phyloP scores from a whole-genome alignment of 345 rosid genomes.

The Citrus cavaleriei region DNA sequence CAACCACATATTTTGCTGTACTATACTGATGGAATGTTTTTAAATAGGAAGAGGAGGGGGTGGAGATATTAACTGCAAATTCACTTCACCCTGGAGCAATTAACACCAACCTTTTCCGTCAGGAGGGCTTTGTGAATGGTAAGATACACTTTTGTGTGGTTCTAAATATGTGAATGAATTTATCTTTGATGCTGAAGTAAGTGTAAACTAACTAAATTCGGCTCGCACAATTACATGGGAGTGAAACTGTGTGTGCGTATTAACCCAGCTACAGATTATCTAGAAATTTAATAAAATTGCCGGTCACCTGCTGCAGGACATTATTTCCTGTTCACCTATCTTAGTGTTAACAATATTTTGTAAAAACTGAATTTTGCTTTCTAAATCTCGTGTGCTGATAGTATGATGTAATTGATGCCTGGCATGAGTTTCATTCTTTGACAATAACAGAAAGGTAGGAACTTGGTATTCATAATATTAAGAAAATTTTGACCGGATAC shows the following conservation, averaged over 20 bases:
- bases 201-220: neutral
- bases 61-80: conserved; percentile 50
- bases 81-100: conserved; percentile 75
- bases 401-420: neutral
- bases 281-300: too few species aligned
- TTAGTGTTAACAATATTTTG: neutral
- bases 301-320: neutral
- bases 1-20: neutral
- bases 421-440: neutral
- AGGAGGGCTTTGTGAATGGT: conserved; percentile 4
- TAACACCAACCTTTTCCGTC: conserved; percentile 56
- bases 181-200: neutral
- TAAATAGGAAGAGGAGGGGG: conserved; percentile 49
- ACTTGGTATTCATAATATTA: neutral
- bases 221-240: too few species aligned
- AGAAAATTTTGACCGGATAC: neutral
- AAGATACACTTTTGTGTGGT: neutral
- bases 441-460: neutral
- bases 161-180: neutral
- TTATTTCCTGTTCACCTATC: neutral
- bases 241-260: too few species aligned
- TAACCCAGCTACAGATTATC: too few species aligned
- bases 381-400: neutral
- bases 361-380: neutral
- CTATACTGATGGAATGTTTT: neutral